Evolutionary conservation across 352 stramenopile species (phyloP).

Genomic region (Globisporangium splendens): DNA sequence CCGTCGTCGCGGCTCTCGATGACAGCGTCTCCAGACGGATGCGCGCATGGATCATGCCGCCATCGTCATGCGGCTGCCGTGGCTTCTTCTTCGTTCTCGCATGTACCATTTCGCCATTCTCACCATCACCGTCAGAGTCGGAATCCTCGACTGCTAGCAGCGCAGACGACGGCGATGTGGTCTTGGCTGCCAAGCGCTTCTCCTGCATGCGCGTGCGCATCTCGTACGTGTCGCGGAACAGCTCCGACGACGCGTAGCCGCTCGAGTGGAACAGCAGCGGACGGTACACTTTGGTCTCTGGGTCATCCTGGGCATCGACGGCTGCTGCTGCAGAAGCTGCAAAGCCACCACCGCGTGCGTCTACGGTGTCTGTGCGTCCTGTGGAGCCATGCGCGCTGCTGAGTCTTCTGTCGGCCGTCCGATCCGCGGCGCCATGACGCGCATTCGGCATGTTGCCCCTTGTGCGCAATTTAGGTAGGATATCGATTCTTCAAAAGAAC

Average conservation of each 20-base stretch:
- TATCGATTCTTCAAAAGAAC: no score
- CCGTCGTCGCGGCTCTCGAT: conserved; percentile 61
- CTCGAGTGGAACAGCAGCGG: conserved; percentile 77
- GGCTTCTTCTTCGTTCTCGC: conserved; percentile 19
- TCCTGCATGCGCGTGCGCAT: conserved; percentile 60
- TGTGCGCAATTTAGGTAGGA: no score
- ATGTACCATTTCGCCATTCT: conserved; percentile 2
- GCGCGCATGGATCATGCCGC: conserved; percentile 27
- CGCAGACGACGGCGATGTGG: conserved; percentile 20
- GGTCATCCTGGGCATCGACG: conserved; percentile 21
- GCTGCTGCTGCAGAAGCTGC: neutral
- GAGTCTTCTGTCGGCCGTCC: neutral
- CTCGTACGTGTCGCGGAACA: conserved; percentile 77
- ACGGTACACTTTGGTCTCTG: conserved; percentile 58
- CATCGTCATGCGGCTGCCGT: neutral
- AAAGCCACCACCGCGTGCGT: neutral
- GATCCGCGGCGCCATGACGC: no score
- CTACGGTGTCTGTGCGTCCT: no score
- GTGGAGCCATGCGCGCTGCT: no score
- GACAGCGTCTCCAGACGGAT: conserved; percentile 82
- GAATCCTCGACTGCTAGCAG: conserved; percentile 8
- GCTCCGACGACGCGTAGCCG: conserved; percentile 77
- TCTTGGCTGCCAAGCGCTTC: conserved; percentile 4
- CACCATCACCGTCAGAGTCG: neutral
- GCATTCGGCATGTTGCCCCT: no score